These are phyloP conservation scores for Sugiyamaella grinbergsii DNA, from an alignment of 1,139 yeast genomes.

Conservation along the genomic window DNA sequence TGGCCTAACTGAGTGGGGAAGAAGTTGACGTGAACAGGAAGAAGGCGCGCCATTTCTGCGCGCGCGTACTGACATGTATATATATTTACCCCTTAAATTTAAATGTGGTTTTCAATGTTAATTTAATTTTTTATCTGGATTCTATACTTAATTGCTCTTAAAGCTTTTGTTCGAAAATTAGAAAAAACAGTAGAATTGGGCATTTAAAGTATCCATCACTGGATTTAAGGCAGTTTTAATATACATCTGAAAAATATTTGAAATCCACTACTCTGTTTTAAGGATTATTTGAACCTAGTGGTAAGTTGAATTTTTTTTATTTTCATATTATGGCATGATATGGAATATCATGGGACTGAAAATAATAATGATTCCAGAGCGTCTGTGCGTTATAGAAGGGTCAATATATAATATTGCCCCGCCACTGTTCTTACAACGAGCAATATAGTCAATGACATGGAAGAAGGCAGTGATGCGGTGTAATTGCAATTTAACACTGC, in stretches of 20 bases:
- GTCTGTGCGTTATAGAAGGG: slow-evolving; percentile 1
- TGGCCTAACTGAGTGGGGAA: slow-evolving; percentile 2
- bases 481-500: neutral
- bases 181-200: too few species aligned
- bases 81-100: slow-evolving; percentile 9
- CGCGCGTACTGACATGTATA: neutral
- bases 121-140: too few species aligned
- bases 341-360: neutral
- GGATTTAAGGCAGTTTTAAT: too few species aligned
- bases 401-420: too few species aligned
- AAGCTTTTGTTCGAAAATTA: too few species aligned
- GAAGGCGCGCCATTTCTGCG: neutral
- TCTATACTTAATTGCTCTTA: too few species aligned
- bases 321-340: neutral
- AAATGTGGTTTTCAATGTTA: neutral
- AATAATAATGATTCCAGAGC: neutral
- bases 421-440: neutral
- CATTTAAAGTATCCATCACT: too few species aligned
- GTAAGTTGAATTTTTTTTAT: neutral
- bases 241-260: neutral
- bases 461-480: neutral
- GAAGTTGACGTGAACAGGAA: neutral
- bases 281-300: neutral
- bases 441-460: neutral
- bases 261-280: neutral